Conservation (phyloP, 164 flowering plant species). For the Vitis labrusca region DNA sequence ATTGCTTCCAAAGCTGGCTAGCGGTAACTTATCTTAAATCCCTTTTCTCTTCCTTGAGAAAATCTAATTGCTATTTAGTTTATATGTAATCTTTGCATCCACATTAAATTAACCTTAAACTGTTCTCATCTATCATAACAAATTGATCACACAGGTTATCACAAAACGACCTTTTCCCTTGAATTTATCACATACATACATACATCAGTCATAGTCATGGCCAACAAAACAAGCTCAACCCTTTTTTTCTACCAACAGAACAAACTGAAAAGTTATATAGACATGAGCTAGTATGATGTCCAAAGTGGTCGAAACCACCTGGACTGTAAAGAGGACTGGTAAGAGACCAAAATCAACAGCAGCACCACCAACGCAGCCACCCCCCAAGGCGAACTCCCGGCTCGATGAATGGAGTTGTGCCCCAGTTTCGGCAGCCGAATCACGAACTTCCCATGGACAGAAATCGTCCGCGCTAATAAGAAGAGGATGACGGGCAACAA, state of each 20-base stretch:
- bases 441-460: constrained; percentile 7
- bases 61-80: too few species aligned
- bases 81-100: too few species aligned
- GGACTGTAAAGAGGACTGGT: constrained; percentile 33
- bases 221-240: neutral
- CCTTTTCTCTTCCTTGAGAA: too few species aligned
- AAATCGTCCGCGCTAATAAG: constrained; percentile 19
- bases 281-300: constrained; percentile 1
- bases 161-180: too few species aligned
- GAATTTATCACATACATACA: too few species aligned
- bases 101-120: too few species aligned
- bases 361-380: constrained; percentile 29
- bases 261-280: too few species aligned
- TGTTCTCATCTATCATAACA: too few species aligned
- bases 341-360: constrained; percentile 40
- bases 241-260: neutral
- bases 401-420: constrained; percentile 9
- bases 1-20: too few species aligned
- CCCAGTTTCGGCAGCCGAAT: constrained; percentile 14
- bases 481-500: constrained; percentile 35
- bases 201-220: too few species aligned
- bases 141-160: too few species aligned
- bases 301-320: constrained; percentile 37
- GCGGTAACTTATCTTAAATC: too few species aligned
- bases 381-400: constrained; percentile 41